A percentile compares a stretch with the other conserved stretches of the same genome.
phyloP scores from a whole-genome alignment of 139 green algal genomes.

The Chlorella sp. region DNA sequence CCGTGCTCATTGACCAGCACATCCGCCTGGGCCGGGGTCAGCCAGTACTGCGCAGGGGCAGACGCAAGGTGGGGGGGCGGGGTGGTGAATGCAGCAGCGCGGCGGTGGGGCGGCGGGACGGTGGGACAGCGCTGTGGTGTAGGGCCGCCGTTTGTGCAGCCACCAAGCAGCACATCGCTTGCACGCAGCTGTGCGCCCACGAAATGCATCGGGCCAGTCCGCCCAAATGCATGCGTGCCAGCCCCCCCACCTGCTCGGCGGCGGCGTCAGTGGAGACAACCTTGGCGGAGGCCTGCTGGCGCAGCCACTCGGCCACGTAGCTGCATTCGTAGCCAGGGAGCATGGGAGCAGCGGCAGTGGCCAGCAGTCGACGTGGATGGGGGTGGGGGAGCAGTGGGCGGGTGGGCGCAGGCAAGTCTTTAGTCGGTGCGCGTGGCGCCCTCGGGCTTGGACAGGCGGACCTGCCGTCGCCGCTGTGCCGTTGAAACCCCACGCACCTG shows the following conservation, averaged over 20 bases:
- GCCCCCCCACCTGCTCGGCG: conserved; percentile 1
- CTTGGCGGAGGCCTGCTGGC: conserved; percentile 38
- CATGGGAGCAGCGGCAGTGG: too few species aligned
- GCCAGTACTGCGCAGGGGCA: conserved; percentile 17
- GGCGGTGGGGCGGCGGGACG: background rate
- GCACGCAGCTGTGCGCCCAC: too few species aligned
- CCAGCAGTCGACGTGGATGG: too few species aligned
- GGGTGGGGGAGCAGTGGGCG: background rate
- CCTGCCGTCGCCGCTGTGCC: background rate
- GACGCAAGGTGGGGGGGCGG: background rate
- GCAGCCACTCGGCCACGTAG: conserved; percentile 39
- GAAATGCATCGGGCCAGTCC: background rate
- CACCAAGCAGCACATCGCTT: background rate
- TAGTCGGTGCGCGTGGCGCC: too few species aligned
- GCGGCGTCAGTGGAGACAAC: conserved; percentile 22
- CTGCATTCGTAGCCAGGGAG: background rate
- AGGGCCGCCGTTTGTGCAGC: too few species aligned
- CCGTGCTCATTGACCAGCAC: conserved; percentile 33
- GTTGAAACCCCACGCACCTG: too few species aligned
- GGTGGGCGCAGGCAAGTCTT: too few species aligned
- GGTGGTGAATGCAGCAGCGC: background rate
- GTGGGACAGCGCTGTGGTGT: background rate
- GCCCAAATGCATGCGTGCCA: background rate
- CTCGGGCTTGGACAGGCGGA: too few species aligned
- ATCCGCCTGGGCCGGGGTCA: conserved; percentile 34